Percentiles rank a stretch among this genome's conserved stretches.
These are phyloP conservation scores for Globomyces sp. DNA, from an alignment of 371 early-diverging fungal species.

Conservation along the genomic window DNA sequence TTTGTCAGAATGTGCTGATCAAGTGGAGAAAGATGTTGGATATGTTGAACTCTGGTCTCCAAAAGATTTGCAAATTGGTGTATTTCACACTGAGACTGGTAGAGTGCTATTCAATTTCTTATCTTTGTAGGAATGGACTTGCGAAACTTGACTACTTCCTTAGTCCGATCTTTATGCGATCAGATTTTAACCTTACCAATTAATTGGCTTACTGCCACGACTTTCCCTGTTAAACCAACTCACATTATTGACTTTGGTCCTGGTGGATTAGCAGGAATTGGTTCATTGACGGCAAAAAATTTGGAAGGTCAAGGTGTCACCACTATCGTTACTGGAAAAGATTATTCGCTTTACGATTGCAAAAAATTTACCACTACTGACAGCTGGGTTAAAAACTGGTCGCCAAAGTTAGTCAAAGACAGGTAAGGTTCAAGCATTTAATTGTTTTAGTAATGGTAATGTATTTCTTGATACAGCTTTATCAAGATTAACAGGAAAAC, in stretches of 20 bases:
- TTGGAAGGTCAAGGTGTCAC: constrained; percentile 91
- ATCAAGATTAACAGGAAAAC: constrained; percentile 57
- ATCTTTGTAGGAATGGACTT: constrained; percentile 61
- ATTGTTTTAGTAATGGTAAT: background rate
- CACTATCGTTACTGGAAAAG: background rate
- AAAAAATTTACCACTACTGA: background rate
- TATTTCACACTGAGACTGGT: constrained; percentile 76
- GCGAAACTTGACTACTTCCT: constrained; percentile 42
- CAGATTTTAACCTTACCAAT: constrained; percentile 81
- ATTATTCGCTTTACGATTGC: background rate
- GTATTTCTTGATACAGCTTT: constrained; percentile 10
- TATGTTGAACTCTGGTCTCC: constrained; percentile 58
- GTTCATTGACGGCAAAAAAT: constrained; percentile 86
- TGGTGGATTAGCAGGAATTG: constrained; percentile 85
- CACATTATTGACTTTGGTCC: constrained; percentile 95
- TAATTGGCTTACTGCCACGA: constrained; percentile 86
- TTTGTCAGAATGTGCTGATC: constrained; percentile 62
- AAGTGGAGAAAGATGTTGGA: constrained; percentile 64
- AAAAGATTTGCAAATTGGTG: constrained; percentile 64
- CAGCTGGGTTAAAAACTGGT: constrained; percentile 88
- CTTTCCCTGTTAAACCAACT: constrained; percentile 60
- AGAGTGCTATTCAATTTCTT: constrained; percentile 1
- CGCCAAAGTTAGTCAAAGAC: constrained; percentile 53
- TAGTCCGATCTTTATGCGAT: constrained; percentile 72
- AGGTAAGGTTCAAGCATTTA: background rate